Evolutionary conservation across 2,329 filamentous ascomycete genomes (phyloP), one percentile per base, ranked within the genome.

Genomic region (Apiospora hydei): DNA sequence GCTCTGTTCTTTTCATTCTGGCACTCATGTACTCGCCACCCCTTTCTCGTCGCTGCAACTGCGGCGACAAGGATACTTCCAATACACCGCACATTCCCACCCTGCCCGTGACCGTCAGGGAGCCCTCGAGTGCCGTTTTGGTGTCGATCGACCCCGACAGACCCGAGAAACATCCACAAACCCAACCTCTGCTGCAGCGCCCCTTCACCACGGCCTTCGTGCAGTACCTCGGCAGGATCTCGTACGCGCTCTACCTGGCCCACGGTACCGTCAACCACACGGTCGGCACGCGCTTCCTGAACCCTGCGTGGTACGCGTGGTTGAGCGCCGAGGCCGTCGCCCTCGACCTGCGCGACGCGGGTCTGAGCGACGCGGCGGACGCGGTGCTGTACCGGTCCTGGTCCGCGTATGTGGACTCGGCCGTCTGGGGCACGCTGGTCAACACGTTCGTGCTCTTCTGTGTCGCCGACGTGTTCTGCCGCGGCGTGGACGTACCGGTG

Each of bases 221-320:
- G 5, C 88, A 90, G 76, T 91, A 91, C 79, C 81, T 91, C 8
- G 89, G 89, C 72, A 86, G 86, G 77, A 87, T 91, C 75, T 90
- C 88, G 70, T 91, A 89, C 77, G 86, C 88, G 68, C 77, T 91
- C 30, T 91, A 91, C 78, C 84, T 91, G n/a, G 87, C 90, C 82
- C 89, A 91, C 77, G 88, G 88, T 0, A 86, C 87, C 3, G 84
- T 86, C 1, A 84, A 87, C 77, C 88, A 89, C 75, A 84, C 85
- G 2, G 76, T 87, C 26, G 88, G 88, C 13, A 90, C 88, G 74
- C 81, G 84, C 47, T 84, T 85, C 72, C 83, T 89, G 76, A 83
- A 83, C 47, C 83, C 84, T 80, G 85, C 83, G 0, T 89, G 85
- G 79, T 24, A 14, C 13, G 53, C 86, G 47, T 74, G 74, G 61